These are phyloP conservation scores for Clarireedia homoeocarpa DNA, from an alignment of 2,329 filamentous ascomycete species.

Conservation along the genomic window DNA sequence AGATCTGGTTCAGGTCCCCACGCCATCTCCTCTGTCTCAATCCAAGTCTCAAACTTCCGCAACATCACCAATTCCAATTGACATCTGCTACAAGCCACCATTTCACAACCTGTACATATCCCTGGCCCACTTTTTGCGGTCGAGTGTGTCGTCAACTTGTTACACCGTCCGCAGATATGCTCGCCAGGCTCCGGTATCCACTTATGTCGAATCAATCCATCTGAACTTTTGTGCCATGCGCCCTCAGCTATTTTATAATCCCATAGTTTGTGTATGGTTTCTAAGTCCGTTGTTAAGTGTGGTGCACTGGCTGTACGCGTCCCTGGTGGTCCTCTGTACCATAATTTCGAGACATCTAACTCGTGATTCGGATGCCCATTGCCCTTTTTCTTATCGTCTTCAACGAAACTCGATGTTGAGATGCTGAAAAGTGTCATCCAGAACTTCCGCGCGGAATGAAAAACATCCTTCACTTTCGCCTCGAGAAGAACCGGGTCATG, in stretches of 20 bases:
- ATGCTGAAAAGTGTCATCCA: not conserved
- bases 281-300: not conserved
- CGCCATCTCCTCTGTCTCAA: not conserved
- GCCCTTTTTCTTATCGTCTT: not conserved
- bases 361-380: not conserved
- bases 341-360: not conserved
- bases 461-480: not conserved
- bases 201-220: not conserved
- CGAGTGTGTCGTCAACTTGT: not conserved
- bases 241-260: not conserved
- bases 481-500: not conserved
- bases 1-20: not conserved
- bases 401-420: not conserved
- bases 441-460: not conserved
- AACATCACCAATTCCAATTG: not conserved
- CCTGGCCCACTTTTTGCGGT: not conserved
- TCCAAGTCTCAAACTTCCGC: not conserved
- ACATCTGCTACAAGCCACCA: constrained; percentile 2
- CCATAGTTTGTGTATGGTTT: not conserved
- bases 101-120: not conserved
- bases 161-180: not conserved
- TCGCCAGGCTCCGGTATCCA: not conserved
- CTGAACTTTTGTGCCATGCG: not conserved
- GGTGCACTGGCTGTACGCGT: not conserved
- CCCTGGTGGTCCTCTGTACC: not conserved